Percentiles rank a stretch among this genome's conserved stretches.
Evolutionary conservation across 1,139 yeast genomes (phyloP).

Genomic region (Taphrina communis): DNA sequence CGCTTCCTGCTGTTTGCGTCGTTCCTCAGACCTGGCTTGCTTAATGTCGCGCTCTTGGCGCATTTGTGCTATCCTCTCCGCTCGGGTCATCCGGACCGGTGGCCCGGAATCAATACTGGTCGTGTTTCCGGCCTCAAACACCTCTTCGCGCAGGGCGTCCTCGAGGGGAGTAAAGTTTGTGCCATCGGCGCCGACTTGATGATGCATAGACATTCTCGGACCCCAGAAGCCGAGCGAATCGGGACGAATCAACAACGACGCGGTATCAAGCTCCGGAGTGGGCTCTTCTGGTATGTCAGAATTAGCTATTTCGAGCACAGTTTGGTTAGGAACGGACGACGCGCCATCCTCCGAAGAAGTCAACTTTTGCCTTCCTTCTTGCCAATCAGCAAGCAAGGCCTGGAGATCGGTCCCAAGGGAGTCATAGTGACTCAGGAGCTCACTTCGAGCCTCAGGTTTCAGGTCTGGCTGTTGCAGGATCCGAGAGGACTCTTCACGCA

Average conservation of each 20-base stretch:
- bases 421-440: conserved; percentile 48
- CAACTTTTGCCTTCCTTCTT: conserved; percentile 46
- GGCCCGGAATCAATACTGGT: background rate
- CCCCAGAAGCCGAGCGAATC: conserved; percentile 38
- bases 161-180: background rate
- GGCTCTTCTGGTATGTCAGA: background rate
- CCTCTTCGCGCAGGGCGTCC: conserved; percentile 10
- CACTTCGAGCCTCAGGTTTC: conserved; percentile 33
- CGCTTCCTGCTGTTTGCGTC: conserved; percentile 13
- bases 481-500: conserved; percentile 48
- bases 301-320: background rate
- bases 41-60: conserved; percentile 29
- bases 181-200: background rate
- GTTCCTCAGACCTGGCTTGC: conserved; percentile 36
- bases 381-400: conserved; percentile 50
- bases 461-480: conserved; percentile 47
- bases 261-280: background rate
- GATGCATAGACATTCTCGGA: conserved; percentile 26
- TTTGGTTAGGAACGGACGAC: background rate
- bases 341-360: conserved; percentile 32
- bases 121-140: conserved; percentile 21
- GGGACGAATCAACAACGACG: conserved; percentile 12
- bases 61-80: conserved; percentile 33
- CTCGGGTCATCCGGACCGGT: conserved; percentile 7
- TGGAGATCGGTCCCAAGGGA: conserved; percentile 50